Percentiles rank a stretch among this genome's conserved stretches.
These are phyloP conservation scores for Geranium brycei DNA, from an alignment of 345 rosid genomes.

Conservation along the genomic window DNA sequence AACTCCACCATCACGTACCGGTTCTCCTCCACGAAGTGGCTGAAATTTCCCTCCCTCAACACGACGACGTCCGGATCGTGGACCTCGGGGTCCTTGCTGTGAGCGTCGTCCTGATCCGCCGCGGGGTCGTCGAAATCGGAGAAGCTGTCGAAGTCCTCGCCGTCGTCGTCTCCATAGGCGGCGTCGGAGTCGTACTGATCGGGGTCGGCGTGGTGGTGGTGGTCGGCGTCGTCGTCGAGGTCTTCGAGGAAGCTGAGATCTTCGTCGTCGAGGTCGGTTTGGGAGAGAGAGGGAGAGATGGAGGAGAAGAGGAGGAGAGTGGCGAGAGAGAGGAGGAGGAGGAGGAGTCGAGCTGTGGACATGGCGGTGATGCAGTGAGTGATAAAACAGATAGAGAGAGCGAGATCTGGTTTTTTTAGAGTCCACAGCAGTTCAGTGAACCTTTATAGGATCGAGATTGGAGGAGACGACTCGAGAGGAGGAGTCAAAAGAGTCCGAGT, in stretches of 20 bases:
- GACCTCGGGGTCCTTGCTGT: conserved; percentile 40
- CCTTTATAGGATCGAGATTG: not conserved
- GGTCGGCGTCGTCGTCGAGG: conserved; percentile 13
- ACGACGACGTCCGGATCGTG: conserved; percentile 91
- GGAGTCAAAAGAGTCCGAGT: not conserved
- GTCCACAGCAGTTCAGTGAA: too few relatives aligned
- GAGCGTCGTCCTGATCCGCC: conserved; percentile 22
- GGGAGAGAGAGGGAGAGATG: conserved; percentile 31
- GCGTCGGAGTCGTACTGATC: conserved; percentile 13
- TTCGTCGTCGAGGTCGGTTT: conserved; percentile 31
- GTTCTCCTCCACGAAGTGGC: conserved; percentile 43
- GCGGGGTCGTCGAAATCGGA: conserved; percentile 53
- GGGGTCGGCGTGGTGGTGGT: conserved; percentile 10
- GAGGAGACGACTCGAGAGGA: not conserved
- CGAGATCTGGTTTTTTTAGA: not conserved
- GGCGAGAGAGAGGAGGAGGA: conserved; percentile 22
- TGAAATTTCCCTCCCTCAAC: conserved; percentile 67
- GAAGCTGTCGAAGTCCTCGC: conserved; percentile 36
- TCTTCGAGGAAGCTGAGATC: conserved; percentile 86
- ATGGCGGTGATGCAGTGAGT: conserved; percentile 7
- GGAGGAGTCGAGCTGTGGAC: conserved; percentile 12
- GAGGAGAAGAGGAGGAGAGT: conserved; percentile 39
- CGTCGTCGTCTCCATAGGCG: conserved; percentile 25
- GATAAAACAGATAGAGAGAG: not conserved
- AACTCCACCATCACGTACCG: conserved; percentile 89